Percentiles rank a stretch among this genome's conserved stretches.
Evolutionary conservation across 768 basidiomycete species (phyloP).

Genomic region (Phylloporus scabripes): DNA sequence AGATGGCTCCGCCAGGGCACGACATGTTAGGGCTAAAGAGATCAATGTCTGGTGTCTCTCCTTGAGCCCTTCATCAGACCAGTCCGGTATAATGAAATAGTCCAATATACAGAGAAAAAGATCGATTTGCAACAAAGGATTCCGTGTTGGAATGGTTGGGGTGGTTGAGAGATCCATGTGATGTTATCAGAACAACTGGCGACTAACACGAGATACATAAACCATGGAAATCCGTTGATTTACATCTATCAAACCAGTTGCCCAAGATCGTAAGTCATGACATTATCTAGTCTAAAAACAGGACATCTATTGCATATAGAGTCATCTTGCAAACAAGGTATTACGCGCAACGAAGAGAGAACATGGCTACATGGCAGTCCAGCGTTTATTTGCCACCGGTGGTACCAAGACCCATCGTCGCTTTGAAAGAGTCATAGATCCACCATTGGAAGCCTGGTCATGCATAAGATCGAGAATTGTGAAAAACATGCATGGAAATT

Average conservation of each 20-base stretch:
- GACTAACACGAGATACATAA: background rate
- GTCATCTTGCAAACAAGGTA: conserved; percentile 12
- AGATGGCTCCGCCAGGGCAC: background rate
- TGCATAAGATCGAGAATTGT: background rate
- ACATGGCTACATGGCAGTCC: background rate
- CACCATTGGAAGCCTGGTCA: conserved; percentile 82
- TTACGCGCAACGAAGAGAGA: background rate
- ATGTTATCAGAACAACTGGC: background rate
- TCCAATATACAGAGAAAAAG: background rate
- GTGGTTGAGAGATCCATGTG: background rate
- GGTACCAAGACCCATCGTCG: conserved; percentile 78
- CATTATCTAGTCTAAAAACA: conserved; percentile 13
- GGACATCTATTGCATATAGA: conserved; percentile 10
- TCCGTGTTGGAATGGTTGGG: background rate
- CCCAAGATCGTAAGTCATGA: background rate
- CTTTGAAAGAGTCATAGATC: conserved; percentile 89
- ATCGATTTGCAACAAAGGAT: background rate
- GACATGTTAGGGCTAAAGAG: background rate
- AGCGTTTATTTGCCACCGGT: conserved; percentile 75
- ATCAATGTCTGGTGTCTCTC: background rate
- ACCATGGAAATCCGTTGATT: too few relatives aligned
- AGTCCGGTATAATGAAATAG: background rate
- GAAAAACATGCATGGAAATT: background rate
- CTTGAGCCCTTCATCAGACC: background rate
- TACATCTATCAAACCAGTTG: too few relatives aligned